Percentiles rank a stretch among this genome's conserved stretches.
These are phyloP conservation scores for Aspergillus caelatus DNA, from an alignment of 2,329 filamentous ascomycete genomes.

Conservation along the genomic window DNA sequence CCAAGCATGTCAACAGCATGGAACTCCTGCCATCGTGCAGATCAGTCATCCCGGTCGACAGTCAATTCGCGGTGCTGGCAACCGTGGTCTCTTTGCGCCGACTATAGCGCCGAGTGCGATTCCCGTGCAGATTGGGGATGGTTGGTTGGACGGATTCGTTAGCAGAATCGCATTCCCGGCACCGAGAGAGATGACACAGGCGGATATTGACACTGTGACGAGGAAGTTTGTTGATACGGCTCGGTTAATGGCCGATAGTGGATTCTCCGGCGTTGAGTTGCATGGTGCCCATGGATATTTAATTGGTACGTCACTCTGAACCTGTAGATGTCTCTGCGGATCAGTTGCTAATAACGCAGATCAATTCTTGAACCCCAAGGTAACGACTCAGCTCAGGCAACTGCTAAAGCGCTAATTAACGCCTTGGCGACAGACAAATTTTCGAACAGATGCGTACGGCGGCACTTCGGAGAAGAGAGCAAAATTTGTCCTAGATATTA, in stretches of 20 bases:
- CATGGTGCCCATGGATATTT: conserved; percentile 58
- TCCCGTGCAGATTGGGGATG: conserved; percentile 43
- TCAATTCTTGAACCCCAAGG: conserved; percentile 43
- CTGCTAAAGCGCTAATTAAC: neutral
- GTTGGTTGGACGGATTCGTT: conserved; percentile 38
- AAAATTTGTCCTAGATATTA: conserved; percentile 50
- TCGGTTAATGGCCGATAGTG: conserved; percentile 51
- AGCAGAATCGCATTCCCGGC: conserved; percentile 45
- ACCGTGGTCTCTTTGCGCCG: conserved; percentile 33
- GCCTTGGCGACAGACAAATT: conserved; percentile 42
- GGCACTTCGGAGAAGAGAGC: conserved; percentile 50
- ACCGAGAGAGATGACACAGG: conserved; percentile 58
- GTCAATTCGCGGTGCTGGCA: conserved; percentile 44
- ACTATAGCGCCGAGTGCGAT: conserved; percentile 44
- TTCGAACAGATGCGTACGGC: conserved; percentile 53
- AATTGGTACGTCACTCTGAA: conserved; percentile 40
- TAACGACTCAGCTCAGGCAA: conserved; percentile 16
- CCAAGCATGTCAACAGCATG: conserved; percentile 37
- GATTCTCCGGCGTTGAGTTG: conserved; percentile 58
- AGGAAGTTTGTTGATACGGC: conserved; percentile 58
- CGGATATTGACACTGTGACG: conserved; percentile 59
- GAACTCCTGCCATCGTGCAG: conserved; percentile 48
- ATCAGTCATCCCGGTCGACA: conserved; percentile 51
- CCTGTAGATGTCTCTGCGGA: neutral
- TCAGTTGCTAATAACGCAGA: conserved; percentile 23